A percentile compares a stretch with the other conserved stretches of the same genome.
Conservation (phyloP, 2,329 filamentous ascomycete genomes). For the Xylariaceae sp. region DNA sequence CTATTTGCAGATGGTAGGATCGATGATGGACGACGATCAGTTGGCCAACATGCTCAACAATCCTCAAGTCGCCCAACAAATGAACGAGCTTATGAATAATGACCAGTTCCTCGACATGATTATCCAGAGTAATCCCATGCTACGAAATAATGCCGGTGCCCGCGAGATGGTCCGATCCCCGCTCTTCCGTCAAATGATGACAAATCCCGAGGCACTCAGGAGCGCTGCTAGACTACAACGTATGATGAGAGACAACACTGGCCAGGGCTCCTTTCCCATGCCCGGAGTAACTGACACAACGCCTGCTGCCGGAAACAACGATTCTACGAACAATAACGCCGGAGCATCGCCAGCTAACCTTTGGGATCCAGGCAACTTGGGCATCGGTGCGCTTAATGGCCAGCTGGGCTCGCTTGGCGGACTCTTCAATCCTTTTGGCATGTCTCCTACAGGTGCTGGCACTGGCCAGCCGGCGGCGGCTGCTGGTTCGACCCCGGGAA, state of each 20-base stretch:
- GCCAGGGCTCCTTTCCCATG: conserved; percentile 68
- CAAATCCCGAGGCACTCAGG: conserved; percentile 78
- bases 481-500: conserved; percentile 24
- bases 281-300: conserved; percentile 90
- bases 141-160: conserved; percentile 54
- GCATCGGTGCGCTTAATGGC: conserved; percentile 27
- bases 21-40: conserved; percentile 69
- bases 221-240: conserved; percentile 80
- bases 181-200: conserved; percentile 87
- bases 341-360: conserved; percentile 39
- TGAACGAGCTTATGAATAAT: conserved; percentile 95
- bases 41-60: conserved; percentile 84
- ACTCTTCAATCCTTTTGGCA: conserved; percentile 42
- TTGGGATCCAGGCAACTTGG: conserved; percentile 37
- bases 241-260: conserved; percentile 54
- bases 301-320: conserved; percentile 42
- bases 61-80: conserved; percentile 76
- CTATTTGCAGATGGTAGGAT: conserved; percentile 73
- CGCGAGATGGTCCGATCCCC: conserved; percentile 85
- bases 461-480: conserved; percentile 28
- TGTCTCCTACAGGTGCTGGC: neutral
- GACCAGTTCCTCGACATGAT: conserved; percentile 93
- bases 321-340: conserved; percentile 32
- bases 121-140: conserved; percentile 76
- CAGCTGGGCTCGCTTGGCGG: conserved; percentile 36